Evolutionary conservation across 2,329 filamentous ascomycete genomes (phyloP).

Genomic region (Cyphellophora europaea): DNA sequence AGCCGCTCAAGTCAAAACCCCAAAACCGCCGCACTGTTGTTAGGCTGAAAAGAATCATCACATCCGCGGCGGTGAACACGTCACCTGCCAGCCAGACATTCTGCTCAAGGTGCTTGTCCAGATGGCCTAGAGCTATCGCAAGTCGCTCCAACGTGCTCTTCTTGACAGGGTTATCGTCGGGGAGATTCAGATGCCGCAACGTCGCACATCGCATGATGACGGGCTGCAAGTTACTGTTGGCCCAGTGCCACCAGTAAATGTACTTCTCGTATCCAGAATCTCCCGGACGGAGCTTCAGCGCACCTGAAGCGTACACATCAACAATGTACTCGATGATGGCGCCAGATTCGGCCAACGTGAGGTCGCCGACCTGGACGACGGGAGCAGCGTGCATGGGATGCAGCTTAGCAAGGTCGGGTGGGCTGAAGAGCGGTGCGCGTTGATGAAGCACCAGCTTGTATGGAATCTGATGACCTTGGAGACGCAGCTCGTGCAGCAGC

Average conservation of each 20-base stretch:
- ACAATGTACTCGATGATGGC: conserved; percentile 56
- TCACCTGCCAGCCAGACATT: conserved; percentile 52
- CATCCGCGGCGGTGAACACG: conserved; percentile 55
- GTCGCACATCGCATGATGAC: conserved; percentile 23
- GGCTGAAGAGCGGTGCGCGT: conserved; percentile 29
- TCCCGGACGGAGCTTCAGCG: conserved; percentile 35
- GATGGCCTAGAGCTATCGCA: conserved; percentile 26
- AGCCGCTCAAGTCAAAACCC: conserved; percentile 27
- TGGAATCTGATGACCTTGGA: conserved; percentile 25
- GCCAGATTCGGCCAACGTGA: conserved; percentile 50
- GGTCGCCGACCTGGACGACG: conserved; percentile 4
- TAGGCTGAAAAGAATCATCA: conserved; percentile 52
- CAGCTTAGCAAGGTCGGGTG: conserved; percentile 30
- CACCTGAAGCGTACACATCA: conserved; percentile 41
- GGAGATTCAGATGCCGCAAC: background rate
- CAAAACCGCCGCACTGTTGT: conserved; percentile 52
- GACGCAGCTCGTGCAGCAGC: conserved; percentile 54
- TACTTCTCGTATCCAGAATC: conserved; percentile 48
- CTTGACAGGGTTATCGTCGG: background rate
- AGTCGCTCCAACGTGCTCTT: conserved; percentile 15
- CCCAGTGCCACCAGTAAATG: conserved; percentile 56
- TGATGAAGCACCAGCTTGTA: conserved; percentile 36
- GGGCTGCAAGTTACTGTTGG: conserved; percentile 37
- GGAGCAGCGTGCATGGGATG: conserved; percentile 4
- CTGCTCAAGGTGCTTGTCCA: conserved; percentile 40